Base-by-base conservation (phyloP, 2,329 filamentous ascomycete species). In the Cercospora nicotianae region DNA sequence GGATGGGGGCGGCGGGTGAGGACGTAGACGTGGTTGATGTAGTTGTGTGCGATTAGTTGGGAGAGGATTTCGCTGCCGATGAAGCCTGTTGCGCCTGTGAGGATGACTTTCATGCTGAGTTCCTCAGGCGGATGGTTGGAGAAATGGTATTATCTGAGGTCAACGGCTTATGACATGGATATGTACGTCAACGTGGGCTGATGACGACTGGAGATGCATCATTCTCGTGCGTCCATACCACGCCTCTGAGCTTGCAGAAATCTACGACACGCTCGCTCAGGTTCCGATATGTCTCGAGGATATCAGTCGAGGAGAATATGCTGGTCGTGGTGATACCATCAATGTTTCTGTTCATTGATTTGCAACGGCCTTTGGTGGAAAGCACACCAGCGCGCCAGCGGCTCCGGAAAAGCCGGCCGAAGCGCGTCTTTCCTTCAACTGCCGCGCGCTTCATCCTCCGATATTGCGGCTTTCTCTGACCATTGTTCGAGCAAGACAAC, bases 51-150 rank as follows among this genome's bases (percentile, higher is more conserved):
- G 64, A 89, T 81, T 73, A 83, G 85, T 71, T 85, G 82, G 8
- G 79, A 75, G 63, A 89, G 81, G 31, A 88, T 81, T 72, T 85
- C 84, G 31, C 78, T 74, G 65, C 87, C 87, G 65, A 88, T 82
- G 72, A 83, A 83, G 70, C 87, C 87, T n/a, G 86, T 89, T 23
- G 80, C 80, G 59, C 87, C 87, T 6, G 85, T 82, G 39, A 90
- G 79, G 67, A 90, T 83, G 72, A 89, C 79, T 74, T 89, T 88
- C 87, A 89, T 88, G 31, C 31, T 74, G 59, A 33, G 6, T 31
- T 31, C 8, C 9, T n/a, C 2, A 30, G n/a, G 23, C 16, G 13
- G 18, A 18, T 0, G 1, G n/a, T 12, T 9, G 39, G 2, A 5
- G 36, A 7, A 9, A 51, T 20, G 18, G 10, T 3, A 20, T 1